These are phyloP conservation scores for Xerocomellus amylosporus DNA, from an alignment of 768 basidiomycete species.

Conservation along the genomic window DNA sequence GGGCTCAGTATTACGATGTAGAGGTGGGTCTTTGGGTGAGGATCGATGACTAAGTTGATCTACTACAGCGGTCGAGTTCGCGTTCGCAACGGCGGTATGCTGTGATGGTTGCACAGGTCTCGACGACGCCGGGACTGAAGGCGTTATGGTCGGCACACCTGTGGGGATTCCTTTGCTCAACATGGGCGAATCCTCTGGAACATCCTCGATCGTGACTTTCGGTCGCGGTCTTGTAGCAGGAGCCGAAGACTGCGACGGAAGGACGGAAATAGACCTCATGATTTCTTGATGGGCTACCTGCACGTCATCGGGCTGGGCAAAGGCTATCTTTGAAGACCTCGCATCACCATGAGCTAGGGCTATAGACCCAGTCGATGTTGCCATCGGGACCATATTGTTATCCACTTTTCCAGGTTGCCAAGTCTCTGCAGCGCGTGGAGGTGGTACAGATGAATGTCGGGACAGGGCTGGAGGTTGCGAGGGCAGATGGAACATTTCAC, in stretches of 20 bases:
- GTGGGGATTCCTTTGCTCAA: slow-evolving; percentile 8
- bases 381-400: background rate
- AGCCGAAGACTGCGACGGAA: slow-evolving; percentile 10
- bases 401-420: slow-evolving; percentile 10
- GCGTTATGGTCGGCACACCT: background rate
- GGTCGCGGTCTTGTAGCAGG: slow-evolving; percentile 16
- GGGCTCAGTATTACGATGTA: slow-evolving; percentile 13
- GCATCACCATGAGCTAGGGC: slow-evolving; percentile 4
- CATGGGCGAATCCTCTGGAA: slow-evolving; percentile 22
- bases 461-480: background rate
- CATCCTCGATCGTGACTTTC: slow-evolving; percentile 31
- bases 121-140: slow-evolving; percentile 6
- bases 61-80: background rate
- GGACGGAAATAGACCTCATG: slow-evolving; percentile 1
- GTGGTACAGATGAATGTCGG: background rate
- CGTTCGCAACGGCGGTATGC: background rate
- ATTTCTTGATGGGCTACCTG: slow-evolving; percentile 12
- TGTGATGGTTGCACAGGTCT: slow-evolving; percentile 11
- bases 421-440: slow-evolving; percentile 1
- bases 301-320: slow-evolving; percentile 6
- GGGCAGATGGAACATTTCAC: slow-evolving; percentile 26
- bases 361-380: background rate
- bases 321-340: background rate
- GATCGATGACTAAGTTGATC: slow-evolving; percentile 12
- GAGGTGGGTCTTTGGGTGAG: slow-evolving; percentile 23